Conservation (phyloP, 2,329 filamentous ascomycete species). For the Fusarium sp. region DNA sequence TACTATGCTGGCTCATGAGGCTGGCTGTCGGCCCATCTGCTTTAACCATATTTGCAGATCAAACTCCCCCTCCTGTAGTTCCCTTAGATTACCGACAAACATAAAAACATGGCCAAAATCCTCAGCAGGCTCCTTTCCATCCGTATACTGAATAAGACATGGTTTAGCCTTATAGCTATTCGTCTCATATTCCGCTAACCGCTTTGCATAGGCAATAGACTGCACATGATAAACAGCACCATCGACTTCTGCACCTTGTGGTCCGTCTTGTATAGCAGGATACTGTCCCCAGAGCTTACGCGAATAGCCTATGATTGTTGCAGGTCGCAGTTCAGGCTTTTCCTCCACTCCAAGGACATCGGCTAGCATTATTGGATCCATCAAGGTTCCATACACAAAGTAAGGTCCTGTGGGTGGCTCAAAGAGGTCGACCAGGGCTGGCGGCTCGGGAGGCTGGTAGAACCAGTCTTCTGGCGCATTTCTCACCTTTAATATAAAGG, state of each 20-base stretch:
- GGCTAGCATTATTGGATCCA: constrained; percentile 1
- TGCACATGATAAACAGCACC: neutral
- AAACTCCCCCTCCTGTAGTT: neutral
- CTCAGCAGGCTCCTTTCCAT: neutral
- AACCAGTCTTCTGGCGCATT: neutral
- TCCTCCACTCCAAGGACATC: neutral
- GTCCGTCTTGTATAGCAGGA: neutral
- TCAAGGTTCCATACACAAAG: constrained; percentile 18
- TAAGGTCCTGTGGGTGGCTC: neutral
- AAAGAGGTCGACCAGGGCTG: neutral
- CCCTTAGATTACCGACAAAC: neutral
- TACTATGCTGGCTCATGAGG: neutral
- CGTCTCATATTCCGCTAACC: constrained; percentile 10
- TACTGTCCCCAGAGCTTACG: constrained; percentile 16
- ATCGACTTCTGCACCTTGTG: neutral
- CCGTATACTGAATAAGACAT: neutral
- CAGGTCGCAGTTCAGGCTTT: neutral
- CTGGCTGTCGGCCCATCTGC: neutral
- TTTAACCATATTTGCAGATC: neutral
- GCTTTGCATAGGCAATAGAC: constrained; percentile 1
- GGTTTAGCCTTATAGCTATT: neutral
- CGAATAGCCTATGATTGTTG: neutral
- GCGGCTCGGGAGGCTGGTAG: neutral
- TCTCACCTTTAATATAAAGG: neutral
- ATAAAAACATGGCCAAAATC: constrained; percentile 1